Conservation (phyloP, 1,139 yeast species). For the Hyphopichia burtonii region DNA sequence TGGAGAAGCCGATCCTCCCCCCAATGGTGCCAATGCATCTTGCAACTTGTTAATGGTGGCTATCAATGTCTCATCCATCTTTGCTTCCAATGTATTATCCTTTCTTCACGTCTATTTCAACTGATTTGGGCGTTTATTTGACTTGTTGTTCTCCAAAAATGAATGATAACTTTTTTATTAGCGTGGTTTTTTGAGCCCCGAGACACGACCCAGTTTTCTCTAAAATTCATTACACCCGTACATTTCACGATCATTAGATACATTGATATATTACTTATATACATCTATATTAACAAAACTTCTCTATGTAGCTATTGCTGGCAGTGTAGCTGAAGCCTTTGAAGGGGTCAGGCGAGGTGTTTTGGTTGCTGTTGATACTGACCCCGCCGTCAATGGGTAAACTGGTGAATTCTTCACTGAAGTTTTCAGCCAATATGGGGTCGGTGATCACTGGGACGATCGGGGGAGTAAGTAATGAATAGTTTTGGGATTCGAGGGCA, state of each 20-base stretch:
- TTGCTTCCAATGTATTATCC: background rate
- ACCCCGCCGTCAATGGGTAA: constrained; percentile 13
- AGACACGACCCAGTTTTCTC: no score
- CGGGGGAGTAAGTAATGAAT: constrained; percentile 21
- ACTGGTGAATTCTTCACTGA: constrained; percentile 28
- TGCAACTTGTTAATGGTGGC: constrained; percentile 90
- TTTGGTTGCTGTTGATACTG: constrained; percentile 1
- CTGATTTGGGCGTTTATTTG: no score
- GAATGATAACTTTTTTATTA: background rate
- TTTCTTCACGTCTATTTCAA: background rate
- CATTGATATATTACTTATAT: no score
- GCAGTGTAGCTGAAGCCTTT: constrained; percentile 32
- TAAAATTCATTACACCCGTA: no score
- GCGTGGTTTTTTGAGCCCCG: no score
- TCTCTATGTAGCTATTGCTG: constrained; percentile 24
- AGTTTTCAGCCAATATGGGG: constrained; percentile 35
- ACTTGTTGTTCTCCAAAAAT: background rate
- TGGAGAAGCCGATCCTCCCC: constrained; percentile 81
- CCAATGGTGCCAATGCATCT: constrained; percentile 91
- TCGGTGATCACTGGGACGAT: constrained; percentile 34
- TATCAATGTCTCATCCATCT: constrained; percentile 88
- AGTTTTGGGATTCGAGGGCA: constrained; percentile 20
- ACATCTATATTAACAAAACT: constrained; percentile 6
- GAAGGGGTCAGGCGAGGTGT: constrained; percentile 9
- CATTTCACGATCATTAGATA: no score